Evolutionary conservation across 1,284 basidiomycete species (phyloP).

Genomic region (Polyporus tsugae): DNA sequence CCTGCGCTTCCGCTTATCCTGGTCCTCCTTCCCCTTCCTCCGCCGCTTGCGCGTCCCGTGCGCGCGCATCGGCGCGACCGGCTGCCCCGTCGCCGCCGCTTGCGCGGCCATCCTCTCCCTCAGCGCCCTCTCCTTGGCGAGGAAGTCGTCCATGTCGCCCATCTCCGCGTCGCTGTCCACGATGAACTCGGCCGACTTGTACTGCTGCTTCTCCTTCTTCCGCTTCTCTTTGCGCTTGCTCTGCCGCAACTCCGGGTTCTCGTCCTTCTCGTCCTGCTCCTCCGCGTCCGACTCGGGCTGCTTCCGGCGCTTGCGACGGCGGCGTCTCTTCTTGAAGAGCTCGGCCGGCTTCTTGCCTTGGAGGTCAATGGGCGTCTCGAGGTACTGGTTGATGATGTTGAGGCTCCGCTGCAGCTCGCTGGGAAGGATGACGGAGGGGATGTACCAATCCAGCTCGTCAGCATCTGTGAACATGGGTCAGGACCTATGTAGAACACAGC

Average conservation of each 20-base stretch:
- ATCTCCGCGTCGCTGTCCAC: constrained; percentile 88
- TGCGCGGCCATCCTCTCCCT: constrained; percentile 57
- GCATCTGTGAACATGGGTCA: constrained; percentile 51
- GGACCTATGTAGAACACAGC: background rate
- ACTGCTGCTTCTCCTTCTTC: constrained; percentile 75
- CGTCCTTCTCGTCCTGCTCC: constrained; percentile 50
- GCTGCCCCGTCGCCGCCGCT: constrained; percentile 54
- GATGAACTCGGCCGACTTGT: constrained; percentile 91
- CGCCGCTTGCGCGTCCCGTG: constrained; percentile 77
- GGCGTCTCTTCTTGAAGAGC: constrained; percentile 70
- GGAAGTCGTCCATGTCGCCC: constrained; percentile 80
- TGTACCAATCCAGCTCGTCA: constrained; percentile 81
- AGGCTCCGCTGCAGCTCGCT: constrained; percentile 69
- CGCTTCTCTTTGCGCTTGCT: constrained; percentile 58
- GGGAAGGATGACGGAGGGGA: constrained; percentile 73
- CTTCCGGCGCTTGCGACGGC: constrained; percentile 55
- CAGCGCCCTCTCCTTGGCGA: constrained; percentile 73
- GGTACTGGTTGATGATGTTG: constrained; percentile 79
- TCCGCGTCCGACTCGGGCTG: constrained; percentile 52
- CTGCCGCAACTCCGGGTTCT: constrained; percentile 41
- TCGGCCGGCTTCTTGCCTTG: constrained; percentile 75
- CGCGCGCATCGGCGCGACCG: constrained; percentile 65
- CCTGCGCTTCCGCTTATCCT: constrained; percentile 34
- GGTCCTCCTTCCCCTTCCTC: constrained; percentile 46
- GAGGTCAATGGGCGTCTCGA: constrained; percentile 78